phyloP scores from a whole-genome alignment of 2,329 filamentous ascomycete genomes.

The Colletotrichum sp. region DNA sequence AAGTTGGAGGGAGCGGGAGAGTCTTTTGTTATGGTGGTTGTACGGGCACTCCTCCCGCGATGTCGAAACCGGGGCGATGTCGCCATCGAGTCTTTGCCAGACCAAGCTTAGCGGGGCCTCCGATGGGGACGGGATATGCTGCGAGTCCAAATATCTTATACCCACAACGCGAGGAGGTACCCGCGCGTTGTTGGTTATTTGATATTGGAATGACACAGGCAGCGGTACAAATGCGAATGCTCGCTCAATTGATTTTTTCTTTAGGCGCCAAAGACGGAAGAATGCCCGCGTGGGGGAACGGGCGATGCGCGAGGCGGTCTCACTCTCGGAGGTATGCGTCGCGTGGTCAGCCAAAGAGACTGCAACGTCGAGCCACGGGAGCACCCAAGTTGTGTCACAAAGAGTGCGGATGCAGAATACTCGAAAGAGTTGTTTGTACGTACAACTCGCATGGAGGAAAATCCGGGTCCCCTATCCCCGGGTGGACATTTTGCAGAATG shows the following conservation, averaged over 20 bases:
- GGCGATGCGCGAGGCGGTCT: background rate
- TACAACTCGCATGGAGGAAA: background rate
- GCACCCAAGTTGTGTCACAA: background rate
- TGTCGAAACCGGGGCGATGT: conserved; percentile 27
- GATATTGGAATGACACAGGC: background rate
- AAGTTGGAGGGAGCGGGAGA: background rate
- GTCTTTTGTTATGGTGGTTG: conserved; percentile 5
- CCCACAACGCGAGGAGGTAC: background rate
- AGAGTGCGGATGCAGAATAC: background rate
- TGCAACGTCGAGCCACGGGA: background rate
- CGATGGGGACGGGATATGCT: conserved; percentile 4
- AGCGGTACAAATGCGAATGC: background rate
- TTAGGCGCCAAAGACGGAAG: background rate
- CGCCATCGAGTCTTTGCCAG: conserved; percentile 27
- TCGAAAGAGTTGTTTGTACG: background rate
- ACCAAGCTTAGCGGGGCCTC: conserved; percentile 20
- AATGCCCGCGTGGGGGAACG: background rate
- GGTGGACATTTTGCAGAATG: background rate
- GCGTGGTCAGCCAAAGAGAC: background rate
- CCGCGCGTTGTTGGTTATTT: background rate
- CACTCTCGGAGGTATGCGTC: background rate
- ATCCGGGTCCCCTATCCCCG: background rate
- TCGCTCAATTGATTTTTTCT: background rate
- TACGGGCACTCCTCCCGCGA: conserved; percentile 10
- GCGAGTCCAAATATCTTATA: conserved; percentile 11